Evolutionary conservation across 306 rosid genomes (phyloP).

Genomic region (Styphnolobium japonicum): DNA sequence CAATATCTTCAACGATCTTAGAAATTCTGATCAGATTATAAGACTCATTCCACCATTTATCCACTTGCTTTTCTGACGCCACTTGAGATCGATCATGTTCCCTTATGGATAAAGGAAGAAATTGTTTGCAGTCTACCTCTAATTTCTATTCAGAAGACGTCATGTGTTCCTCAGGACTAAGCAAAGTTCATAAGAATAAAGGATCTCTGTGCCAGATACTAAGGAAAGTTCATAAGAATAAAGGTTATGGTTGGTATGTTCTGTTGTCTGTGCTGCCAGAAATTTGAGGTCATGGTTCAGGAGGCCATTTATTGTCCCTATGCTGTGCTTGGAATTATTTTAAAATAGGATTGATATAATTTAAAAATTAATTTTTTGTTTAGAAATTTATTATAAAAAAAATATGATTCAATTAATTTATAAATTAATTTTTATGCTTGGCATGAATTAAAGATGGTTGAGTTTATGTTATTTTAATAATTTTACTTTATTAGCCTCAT

Average conservation of each 20-base stretch:
- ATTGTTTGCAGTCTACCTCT: not conserved
- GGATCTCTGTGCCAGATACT: not conserved
- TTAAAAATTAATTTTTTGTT: too few relatives aligned
- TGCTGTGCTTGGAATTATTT: too few relatives aligned
- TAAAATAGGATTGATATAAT: too few relatives aligned
- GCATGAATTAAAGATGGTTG: too few relatives aligned
- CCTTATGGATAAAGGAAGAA: too few relatives aligned
- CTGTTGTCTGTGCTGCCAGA: not conserved
- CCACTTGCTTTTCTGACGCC: not conserved
- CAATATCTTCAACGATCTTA: not conserved
- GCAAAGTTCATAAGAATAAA: not conserved
- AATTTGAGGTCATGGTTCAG: not conserved
- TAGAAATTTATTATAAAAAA: too few relatives aligned
- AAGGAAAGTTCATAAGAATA: not conserved
- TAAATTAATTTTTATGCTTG: too few relatives aligned
- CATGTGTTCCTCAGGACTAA: not conserved
- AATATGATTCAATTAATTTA: too few relatives aligned
- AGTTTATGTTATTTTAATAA: too few relatives aligned
- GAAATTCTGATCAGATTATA: not conserved
- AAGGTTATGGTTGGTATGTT: not conserved
- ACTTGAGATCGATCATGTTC: too few relatives aligned
- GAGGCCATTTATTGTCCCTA: not conserved
- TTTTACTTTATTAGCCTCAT: too few relatives aligned
- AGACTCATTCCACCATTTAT: not conserved
- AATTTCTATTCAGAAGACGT: not conserved